phyloP scores from a whole-genome alignment of 768 basidiomycete species.

The Auricularia auricula-judae region DNA sequence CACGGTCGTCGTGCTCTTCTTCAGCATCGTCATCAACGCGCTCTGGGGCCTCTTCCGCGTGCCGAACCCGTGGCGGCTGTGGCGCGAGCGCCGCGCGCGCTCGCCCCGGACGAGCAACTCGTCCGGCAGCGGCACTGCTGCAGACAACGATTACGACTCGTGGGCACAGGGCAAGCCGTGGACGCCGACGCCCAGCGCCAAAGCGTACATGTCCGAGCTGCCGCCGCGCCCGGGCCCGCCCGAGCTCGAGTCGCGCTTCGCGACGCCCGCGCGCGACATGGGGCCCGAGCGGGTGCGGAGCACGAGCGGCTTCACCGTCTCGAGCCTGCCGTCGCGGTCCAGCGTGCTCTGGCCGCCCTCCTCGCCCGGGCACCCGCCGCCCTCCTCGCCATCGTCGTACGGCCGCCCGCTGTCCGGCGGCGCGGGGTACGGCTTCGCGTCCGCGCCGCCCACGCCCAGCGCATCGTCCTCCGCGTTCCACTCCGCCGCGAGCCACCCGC shows the following conservation, averaged over 20 bases:
- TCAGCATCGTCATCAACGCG: conserved; percentile 49
- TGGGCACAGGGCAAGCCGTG: not conserved
- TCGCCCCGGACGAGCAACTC: not conserved
- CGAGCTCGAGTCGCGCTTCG: not conserved
- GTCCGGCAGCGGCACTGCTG: not conserved
- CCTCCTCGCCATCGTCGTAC: not conserved
- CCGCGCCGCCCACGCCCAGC: not conserved
- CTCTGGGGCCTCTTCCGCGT: not conserved
- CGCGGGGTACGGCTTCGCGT: not conserved
- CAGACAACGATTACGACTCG: not conserved
- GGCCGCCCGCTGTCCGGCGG: not conserved
- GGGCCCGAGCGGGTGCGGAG: not conserved
- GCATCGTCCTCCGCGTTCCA: not conserved
- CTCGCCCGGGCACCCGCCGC: not conserved
- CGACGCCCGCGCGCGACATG: not conserved
- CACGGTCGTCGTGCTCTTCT: conserved; percentile 54
- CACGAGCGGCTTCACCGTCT: not conserved
- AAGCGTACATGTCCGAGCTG: not conserved
- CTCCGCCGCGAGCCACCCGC: not conserved
- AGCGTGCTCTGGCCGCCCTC: not conserved
- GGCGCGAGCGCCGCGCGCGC: not conserved
- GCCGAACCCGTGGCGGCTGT: not conserved
- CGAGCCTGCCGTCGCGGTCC: not conserved
- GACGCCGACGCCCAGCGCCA: not conserved
- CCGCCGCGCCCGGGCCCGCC: not conserved